Conservation (phyloP, 2,329 filamentous ascomycete genomes). For the Chalaropsis ovoidea region DNA sequence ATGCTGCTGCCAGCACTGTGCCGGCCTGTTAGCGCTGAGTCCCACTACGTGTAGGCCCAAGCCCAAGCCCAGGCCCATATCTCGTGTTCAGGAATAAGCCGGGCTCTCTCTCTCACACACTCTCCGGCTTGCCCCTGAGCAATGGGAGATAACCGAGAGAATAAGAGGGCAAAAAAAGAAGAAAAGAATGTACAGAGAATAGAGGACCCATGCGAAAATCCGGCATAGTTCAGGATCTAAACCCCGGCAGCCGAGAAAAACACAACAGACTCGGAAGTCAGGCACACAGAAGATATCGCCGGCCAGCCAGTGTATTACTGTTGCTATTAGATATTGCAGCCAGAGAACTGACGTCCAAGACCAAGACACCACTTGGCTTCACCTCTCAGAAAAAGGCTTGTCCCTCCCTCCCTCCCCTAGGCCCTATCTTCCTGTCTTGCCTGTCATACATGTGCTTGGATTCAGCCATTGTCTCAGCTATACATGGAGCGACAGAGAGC, state of each 20-base stretch:
- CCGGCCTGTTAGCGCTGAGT: not conserved
- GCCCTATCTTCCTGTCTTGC: not conserved
- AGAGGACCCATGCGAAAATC: constrained; percentile 9
- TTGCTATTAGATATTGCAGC: too few relatives aligned
- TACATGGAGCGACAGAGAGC: not conserved
- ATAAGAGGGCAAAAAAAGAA: constrained; percentile 2
- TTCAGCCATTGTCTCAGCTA: not conserved
- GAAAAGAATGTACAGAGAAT: not conserved
- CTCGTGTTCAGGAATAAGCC: not conserved
- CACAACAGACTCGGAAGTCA: not conserved
- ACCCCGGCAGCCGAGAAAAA: constrained; percentile 2
- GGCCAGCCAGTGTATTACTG: not conserved
- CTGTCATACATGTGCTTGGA: not conserved
- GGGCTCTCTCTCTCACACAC: not conserved
- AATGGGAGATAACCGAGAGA: constrained; percentile 7
- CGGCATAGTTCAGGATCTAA: constrained; percentile 13
- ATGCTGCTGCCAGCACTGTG: not conserved
- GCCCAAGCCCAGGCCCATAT: not conserved
- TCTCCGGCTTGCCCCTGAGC: not conserved
- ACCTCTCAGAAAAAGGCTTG: too few relatives aligned
- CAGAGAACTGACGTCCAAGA: not conserved
- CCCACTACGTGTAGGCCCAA: not conserved
- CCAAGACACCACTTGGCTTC: not conserved
- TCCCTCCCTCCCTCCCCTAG: not conserved
- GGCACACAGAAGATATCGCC: not conserved